These are phyloP conservation scores for Nicotiana attenuata DNA, from an alignment of 257 asterid genomes.

Conservation along the genomic window DNA sequence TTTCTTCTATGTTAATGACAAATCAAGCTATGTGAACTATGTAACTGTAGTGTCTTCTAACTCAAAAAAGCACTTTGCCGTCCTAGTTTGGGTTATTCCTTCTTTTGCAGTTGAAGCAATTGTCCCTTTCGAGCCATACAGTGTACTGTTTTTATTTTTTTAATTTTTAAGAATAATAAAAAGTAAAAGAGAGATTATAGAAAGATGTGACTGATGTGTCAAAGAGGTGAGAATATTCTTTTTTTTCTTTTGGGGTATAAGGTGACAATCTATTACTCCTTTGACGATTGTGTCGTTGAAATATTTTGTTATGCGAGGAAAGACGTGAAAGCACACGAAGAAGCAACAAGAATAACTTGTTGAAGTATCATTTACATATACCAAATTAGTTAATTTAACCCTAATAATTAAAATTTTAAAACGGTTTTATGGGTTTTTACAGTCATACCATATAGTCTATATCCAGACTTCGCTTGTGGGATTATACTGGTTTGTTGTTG, in stretches of 20 bases:
- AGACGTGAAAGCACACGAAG: neutral
- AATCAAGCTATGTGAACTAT: neutral
- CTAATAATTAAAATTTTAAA: neutral
- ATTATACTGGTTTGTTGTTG: too few relatives aligned
- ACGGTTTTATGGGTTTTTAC: neutral
- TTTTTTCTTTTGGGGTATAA: too few relatives aligned
- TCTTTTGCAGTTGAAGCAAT: neutral
- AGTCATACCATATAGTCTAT: too few relatives aligned
- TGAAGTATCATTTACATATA: too few relatives aligned
- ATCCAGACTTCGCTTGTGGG: too few relatives aligned
- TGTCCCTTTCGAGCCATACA: neutral
- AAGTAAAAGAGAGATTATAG: neutral
- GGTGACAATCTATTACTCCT: neutral
- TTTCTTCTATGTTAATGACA: neutral
- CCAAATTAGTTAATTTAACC: neutral
- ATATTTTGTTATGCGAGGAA: neutral
- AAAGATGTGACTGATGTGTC: neutral
- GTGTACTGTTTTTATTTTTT: neutral
- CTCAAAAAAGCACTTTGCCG: neutral
- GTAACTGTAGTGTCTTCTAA: neutral
- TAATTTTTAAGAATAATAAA: neutral
- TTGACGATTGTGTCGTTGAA: neutral
- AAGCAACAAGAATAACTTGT: neutral
- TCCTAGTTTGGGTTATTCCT: neutral
- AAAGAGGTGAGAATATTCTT: too few relatives aligned